Conservation (phyloP, 345 rosid genomes). For the Ceriops tagal region DNA sequence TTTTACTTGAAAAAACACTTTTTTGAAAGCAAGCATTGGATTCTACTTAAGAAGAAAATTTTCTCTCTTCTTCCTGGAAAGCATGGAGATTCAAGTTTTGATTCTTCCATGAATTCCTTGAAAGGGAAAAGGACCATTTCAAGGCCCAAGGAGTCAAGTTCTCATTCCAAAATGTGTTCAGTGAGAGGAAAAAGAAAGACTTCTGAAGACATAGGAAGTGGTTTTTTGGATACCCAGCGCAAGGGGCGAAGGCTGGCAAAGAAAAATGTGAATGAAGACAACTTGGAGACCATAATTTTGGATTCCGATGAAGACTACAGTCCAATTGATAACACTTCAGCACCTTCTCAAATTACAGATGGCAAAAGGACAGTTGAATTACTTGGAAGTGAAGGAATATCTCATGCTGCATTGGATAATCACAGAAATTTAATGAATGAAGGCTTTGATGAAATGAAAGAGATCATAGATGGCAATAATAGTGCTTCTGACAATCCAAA, state of each 20-base stretch:
- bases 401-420: conserved; percentile 19
- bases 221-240: conserved; percentile 33
- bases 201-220: conserved; percentile 21
- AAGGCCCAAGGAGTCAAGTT: conserved; percentile 22
- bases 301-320: conserved; percentile 47
- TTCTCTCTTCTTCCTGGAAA: neutral
- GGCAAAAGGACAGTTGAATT: conserved; percentile 13
- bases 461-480: conserved; percentile 26
- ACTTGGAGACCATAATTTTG: conserved; percentile 22
- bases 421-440: conserved; percentile 23
- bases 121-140: conserved; percentile 30
- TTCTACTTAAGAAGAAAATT: neutral
- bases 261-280: conserved; percentile 31
- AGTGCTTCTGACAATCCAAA: conserved; percentile 16
- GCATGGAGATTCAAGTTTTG: conserved; percentile 29
- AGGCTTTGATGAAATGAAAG: conserved; percentile 40
- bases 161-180: conserved; percentile 9
- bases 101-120: conserved; percentile 27
- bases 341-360: conserved; percentile 17
- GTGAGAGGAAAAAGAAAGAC: conserved; percentile 30
- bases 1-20: neutral
- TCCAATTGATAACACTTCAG: conserved; percentile 7
- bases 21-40: neutral
- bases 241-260: conserved; percentile 48
- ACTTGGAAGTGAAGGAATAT: conserved; percentile 39